Conservation (phyloP, 192 early-diverging fungal genomes). For the Martensiomyces pterosporus region DNA sequence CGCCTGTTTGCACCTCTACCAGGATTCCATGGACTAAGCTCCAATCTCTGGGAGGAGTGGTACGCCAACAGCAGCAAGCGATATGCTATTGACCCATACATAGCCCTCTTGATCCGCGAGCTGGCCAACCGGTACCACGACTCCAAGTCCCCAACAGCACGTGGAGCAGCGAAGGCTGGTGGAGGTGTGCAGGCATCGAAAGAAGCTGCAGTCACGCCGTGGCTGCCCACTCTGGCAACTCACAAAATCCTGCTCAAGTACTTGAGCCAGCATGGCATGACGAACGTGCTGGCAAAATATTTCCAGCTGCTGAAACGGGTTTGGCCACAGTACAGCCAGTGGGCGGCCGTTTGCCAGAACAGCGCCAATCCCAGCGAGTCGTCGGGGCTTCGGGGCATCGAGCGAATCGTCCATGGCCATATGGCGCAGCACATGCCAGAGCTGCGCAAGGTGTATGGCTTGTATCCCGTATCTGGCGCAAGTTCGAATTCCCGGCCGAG, state of each 20-base stretch:
- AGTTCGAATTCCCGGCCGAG: no score
- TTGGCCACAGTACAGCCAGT: slow-evolving; percentile 31
- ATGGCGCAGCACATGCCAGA: slow-evolving; percentile 6
- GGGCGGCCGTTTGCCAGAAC: slow-evolving; percentile 1
- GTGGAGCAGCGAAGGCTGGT: background rate
- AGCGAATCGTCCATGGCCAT: slow-evolving; percentile 13
- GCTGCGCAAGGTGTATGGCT: slow-evolving; percentile 8
- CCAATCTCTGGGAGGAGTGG: slow-evolving; percentile 35
- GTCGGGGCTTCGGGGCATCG: slow-evolving; percentile 5
- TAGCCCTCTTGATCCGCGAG: slow-evolving; percentile 10
- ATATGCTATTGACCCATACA: slow-evolving; percentile 4
- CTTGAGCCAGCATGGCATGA: slow-evolving; percentile 1
- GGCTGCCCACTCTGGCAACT: slow-evolving; percentile 35
- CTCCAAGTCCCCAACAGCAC: background rate
- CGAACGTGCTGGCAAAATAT: slow-evolving; percentile 2
- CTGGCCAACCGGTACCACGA: slow-evolving; percentile 12
- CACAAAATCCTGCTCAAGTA: slow-evolving; percentile 24
- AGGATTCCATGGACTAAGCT: no score
- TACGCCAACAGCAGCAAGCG: background rate
- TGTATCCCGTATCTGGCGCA: background rate
- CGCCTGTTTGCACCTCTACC: slow-evolving; percentile 13
- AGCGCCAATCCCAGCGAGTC: no score
- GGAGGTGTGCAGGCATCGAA: background rate
- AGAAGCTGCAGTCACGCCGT: slow-evolving; percentile 4
- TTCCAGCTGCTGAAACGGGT: slow-evolving; percentile 1